Base-by-base conservation (phyloP, 2,329 filamentous ascomycete genomes). In the Calonectria ilicicola region DNA sequence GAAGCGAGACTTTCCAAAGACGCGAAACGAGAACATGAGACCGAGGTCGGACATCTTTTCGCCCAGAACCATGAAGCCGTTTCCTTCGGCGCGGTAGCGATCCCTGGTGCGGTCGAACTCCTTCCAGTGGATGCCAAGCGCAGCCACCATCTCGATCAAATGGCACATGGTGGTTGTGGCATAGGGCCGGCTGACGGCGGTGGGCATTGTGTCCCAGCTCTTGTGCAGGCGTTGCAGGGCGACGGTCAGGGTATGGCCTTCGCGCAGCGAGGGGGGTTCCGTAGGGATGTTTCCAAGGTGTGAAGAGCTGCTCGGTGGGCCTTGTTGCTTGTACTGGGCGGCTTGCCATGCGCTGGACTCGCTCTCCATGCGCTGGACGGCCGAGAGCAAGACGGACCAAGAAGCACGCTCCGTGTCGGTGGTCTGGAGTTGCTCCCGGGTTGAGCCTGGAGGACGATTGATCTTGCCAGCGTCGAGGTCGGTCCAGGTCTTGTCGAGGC, bases 81-180 rank as follows among this genome's bases (percentile, higher is more conserved):
- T 90, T 26, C 89, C 89, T 67, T 90, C 88, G 5, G 86, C 89
- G n/a, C 86, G 86, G 63, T 90, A 88, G 21, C 86, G 86, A 74
- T 90, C 87, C 15, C 81, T 81, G 10, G 81, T 85, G 40, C 88
- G 84, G 75, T 91, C 87, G 74, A 91, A 91, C 67, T 89, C 87
- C 73, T 88, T 89, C 90, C 90, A 91, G 80, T 91, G 86, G 9
- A 91, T 84, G 9, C 90, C 89, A 19, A 91, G 81, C 70, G 88
- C 86, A 5, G 87, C 87, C 29, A 88, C 84, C 72, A 90, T 87
- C 82, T 90, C 89, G 35, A 91, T 81, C 4, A 90, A 79, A 74
- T 90, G 89, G 67, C 86, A 89, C 72, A 90, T 88, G n/a, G 88
- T 88, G 0, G 86, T 89, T 0, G 87, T 90, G 3, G 87, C 88